Percentiles rank a stretch among this genome's conserved stretches.
These are phyloP conservation scores for Stemphylium lycopersici DNA, from an alignment of 2,329 filamentous ascomycete genomes.

Conservation along the genomic window DNA sequence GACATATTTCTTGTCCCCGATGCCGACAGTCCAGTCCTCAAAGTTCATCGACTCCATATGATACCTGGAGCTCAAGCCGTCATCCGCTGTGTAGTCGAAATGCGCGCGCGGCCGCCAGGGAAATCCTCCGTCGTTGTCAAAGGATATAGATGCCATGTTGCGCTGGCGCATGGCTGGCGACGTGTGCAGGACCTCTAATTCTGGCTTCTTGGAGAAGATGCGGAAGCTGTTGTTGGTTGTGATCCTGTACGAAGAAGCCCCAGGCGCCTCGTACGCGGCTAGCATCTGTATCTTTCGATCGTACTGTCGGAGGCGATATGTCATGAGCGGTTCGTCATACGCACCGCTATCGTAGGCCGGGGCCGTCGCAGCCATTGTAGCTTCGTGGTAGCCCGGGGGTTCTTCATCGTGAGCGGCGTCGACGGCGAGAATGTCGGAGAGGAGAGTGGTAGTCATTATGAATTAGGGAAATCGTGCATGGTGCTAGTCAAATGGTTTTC, in stretches of 20 bases:
- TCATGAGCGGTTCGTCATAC: constrained; percentile 23
- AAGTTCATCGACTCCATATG: constrained; percentile 44
- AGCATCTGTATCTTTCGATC: constrained; percentile 36
- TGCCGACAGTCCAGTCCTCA: constrained; percentile 31
- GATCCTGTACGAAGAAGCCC: constrained; percentile 34
- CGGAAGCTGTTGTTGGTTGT: constrained; percentile 27
- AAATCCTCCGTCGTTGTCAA: constrained; percentile 37
- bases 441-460: constrained; percentile 26
- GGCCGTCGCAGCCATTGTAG: constrained; percentile 11
- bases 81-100: constrained; percentile 22
- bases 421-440: constrained; percentile 23
- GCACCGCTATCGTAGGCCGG: constrained; percentile 29
- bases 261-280: constrained; percentile 21
- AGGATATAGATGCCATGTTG: constrained; percentile 33
- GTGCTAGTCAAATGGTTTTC: constrained; percentile 19
- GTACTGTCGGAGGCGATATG: constrained; percentile 32
- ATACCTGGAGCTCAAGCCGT: constrained; percentile 17
- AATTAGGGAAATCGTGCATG: constrained; percentile 5
- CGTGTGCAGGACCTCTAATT: constrained; percentile 38
- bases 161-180: constrained; percentile 23
- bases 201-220: constrained; percentile 43
- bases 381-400: constrained; percentile 35
- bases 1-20: constrained; percentile 26
- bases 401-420: constrained; percentile 30
- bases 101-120: constrained; percentile 44